Conservation (phyloP, 2,329 filamentous ascomycete species). For the Alternaria sp. region DNA sequence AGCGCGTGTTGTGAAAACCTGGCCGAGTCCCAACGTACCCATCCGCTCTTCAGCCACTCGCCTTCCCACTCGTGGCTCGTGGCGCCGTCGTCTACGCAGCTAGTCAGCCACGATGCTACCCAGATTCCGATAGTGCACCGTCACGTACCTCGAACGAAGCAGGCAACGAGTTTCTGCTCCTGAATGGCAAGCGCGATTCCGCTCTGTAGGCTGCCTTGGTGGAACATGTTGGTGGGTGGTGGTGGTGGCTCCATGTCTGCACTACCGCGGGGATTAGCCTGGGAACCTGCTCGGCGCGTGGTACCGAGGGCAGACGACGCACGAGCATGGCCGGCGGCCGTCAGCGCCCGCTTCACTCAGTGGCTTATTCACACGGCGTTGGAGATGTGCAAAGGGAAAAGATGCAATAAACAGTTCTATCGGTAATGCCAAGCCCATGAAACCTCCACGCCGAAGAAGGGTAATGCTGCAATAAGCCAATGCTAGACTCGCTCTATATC, state of each 20-base stretch:
- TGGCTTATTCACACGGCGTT: not conserved
- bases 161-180: slow-evolving; percentile 78
- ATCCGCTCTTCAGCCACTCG: slow-evolving; percentile 62
- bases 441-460: slow-evolving; percentile 40
- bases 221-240: slow-evolving; percentile 69
- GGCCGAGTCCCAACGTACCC: slow-evolving; percentile 29
- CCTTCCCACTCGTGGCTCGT: slow-evolving; percentile 76
- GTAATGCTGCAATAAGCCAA: slow-evolving; percentile 27
- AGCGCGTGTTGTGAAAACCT: not conserved
- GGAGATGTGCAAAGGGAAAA: not conserved
- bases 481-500: slow-evolving; percentile 23
- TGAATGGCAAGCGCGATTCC: slow-evolving; percentile 79
- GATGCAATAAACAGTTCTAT: slow-evolving; percentile 39
- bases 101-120: slow-evolving; percentile 8
- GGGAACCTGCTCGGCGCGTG: slow-evolving; percentile 7
- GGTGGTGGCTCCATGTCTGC: slow-evolving; percentile 9
- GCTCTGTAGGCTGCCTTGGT: slow-evolving; percentile 77
- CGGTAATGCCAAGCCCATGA: slow-evolving; percentile 35
- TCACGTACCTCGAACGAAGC: slow-evolving; percentile 76
- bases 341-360: not conserved
- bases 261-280: slow-evolving; percentile 22
- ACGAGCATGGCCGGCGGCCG: not conserved
- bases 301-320: slow-evolving; percentile 13
- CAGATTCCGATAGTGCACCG: slow-evolving; percentile 15
- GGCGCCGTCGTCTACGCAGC: slow-evolving; percentile 66